Evolutionary conservation across 192 early-diverging fungal genomes (phyloP).

Genomic region (Umbelopsis isabellina): DNA sequence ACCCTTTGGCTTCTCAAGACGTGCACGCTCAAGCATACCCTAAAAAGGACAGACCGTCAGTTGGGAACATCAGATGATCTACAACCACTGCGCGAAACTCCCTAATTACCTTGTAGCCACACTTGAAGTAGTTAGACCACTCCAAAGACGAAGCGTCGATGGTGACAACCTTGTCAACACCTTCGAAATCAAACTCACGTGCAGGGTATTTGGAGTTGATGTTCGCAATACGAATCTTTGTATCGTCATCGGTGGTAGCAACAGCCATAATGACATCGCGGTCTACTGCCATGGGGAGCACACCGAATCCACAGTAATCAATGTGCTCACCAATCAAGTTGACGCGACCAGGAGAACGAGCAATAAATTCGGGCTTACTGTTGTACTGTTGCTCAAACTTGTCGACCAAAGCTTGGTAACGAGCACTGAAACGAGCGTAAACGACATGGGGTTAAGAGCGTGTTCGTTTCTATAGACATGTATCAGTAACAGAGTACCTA

Average conservation of each 20-base stretch:
- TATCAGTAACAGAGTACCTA: slow-evolving; percentile 12
- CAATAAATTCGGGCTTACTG: slow-evolving; percentile 74
- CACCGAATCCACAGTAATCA: slow-evolving; percentile 93
- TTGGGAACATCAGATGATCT: not conserved
- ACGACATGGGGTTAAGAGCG: not conserved
- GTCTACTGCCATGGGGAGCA: slow-evolving; percentile 95
- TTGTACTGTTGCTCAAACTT: slow-evolving; percentile 60
- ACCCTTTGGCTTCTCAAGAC: slow-evolving; percentile 51
- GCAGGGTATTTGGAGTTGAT: slow-evolving; percentile 53
- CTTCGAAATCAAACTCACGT: slow-evolving; percentile 54
- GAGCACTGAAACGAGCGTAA: slow-evolving; percentile 29
- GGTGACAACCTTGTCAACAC: slow-evolving; percentile 55
- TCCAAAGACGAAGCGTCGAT: slow-evolving; percentile 73
- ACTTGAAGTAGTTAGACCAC: slow-evolving; percentile 94
- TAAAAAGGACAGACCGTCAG: slow-evolving; percentile 19
- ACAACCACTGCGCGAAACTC: not conserved
- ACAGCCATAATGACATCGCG: slow-evolving; percentile 71
- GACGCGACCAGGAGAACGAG: slow-evolving; percentile 90
- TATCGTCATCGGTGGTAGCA: slow-evolving; percentile 41
- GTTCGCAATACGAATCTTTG: slow-evolving; percentile 59
- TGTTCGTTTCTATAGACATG: not conserved
- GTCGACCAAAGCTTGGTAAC: slow-evolving; percentile 54
- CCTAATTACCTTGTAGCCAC: slow-evolving; percentile 75
- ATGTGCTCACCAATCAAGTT: slow-evolving; percentile 98
- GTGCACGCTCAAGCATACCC: slow-evolving; percentile 61